Base-by-base conservation (phyloP, 495 filamentous ascomycete species). In the Pseudomonodictys pantanalensis region DNA sequence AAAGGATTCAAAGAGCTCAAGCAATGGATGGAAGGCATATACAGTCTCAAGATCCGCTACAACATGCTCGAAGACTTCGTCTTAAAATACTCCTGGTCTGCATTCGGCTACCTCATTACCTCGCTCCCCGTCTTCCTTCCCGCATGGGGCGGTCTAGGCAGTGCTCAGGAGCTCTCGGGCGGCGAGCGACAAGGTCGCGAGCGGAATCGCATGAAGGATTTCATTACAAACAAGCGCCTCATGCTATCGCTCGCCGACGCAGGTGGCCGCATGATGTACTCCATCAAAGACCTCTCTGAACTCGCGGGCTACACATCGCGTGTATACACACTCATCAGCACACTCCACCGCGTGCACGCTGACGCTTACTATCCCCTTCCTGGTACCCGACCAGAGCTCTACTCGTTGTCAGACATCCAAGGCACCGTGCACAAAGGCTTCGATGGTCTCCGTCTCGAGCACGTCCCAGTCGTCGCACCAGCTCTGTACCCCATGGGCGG, bases 11-110 rank as follows among this genome's bases (percentile, higher is more conserved):
- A 85, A 70, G 89, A 92, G 25, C 78, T 99, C 22, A 91, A 91
- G 69, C 82, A 82, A 49, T 95, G 90, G 86, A 96, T 97, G 93
- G 92, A 97, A 70, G 85, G 88, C 18, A 95, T 97, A 56, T 97
- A 97, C 73, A 88, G 87, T 65, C 82, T 96, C 68, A 96, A 95
- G 72, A 95, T 97, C 62, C 86, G 90, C 5, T 99, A 99, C 73
- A 97, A 97, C 70, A 99, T 97, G 80, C 84, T 97, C 0, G 95
- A 99, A 74, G 95, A 99, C 68, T 95, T 97, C 67, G 90, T 99
- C 46, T 70, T 99, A 57, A 99, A 99, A 72, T 99, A 99, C 70
- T 88, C 89, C 60, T 99, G 95, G 95, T 96, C 90, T 58, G 93
- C 95, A 0, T 95, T 95, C 69, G 95, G 95, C 20, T 99, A 97